These are phyloP conservation scores for Agrocybe praecox DNA, from an alignment of 768 basidiomycete species.

Conservation along the genomic window DNA sequence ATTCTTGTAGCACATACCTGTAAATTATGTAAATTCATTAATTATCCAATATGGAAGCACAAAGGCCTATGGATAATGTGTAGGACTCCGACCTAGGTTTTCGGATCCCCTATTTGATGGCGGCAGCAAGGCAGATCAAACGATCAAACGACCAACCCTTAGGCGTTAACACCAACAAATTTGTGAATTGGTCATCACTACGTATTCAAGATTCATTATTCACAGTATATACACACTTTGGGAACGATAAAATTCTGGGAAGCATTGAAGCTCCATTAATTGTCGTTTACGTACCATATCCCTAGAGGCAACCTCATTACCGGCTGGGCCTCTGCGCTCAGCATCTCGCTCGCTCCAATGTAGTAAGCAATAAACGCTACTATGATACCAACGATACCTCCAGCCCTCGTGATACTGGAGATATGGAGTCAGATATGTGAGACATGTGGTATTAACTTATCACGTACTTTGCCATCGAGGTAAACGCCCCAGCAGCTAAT, in stretches of 20 bases:
- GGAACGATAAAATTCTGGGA: not conserved
- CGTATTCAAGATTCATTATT: too few relatives aligned
- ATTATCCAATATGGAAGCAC: too few relatives aligned
- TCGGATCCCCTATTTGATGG: too few relatives aligned
- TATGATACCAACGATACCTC: slow-evolving; percentile 41
- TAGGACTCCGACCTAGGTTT: too few relatives aligned
- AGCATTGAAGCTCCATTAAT: not conserved
- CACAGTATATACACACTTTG: too few relatives aligned
- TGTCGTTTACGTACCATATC: slow-evolving; percentile 1
- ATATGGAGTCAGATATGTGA: not conserved
- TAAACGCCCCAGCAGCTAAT: slow-evolving; percentile 30
- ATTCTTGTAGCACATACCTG: not conserved
- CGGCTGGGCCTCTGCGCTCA: slow-evolving; percentile 36
- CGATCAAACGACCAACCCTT: too few relatives aligned
- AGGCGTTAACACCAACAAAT: too few relatives aligned
- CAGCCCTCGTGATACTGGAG: slow-evolving; percentile 37
- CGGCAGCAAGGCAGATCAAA: too few relatives aligned
- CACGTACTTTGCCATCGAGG: slow-evolving; percentile 28
- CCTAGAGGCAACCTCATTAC: slow-evolving; percentile 40
- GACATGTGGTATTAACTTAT: not conserved
- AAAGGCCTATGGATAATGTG: too few relatives aligned
- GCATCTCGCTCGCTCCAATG: slow-evolving; percentile 41
- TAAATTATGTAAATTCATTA: not conserved
- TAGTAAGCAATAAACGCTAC: slow-evolving; percentile 49
- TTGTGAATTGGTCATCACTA: too few relatives aligned